Evolutionary conservation across 371 early-diverging fungal species (phyloP).

Genomic region (Coemansia sp.): DNA sequence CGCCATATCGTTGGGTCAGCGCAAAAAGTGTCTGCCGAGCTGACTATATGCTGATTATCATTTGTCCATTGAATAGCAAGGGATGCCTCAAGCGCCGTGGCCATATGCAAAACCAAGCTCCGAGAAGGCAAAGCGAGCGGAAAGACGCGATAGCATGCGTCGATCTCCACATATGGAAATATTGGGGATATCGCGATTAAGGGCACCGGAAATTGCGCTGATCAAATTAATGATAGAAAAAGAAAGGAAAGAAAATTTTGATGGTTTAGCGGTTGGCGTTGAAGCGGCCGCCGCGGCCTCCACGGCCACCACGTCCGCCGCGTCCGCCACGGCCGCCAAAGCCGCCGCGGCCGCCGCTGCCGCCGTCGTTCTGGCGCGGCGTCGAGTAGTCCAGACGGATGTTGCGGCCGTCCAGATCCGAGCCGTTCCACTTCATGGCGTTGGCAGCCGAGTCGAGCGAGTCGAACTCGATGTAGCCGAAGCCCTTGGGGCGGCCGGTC

Average conservation of each 20-base stretch:
- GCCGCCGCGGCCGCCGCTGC: conserved; percentile 26
- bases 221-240: background rate
- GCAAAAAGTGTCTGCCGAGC: too few species aligned
- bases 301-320: conserved; percentile 8
- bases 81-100: too few species aligned
- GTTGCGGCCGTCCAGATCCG: conserved; percentile 73
- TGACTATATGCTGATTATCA: too few species aligned
- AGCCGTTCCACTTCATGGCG: conserved; percentile 77
- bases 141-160: too few species aligned
- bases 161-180: too few species aligned
- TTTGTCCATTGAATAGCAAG: too few species aligned
- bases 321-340: conserved; percentile 23
- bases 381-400: conserved; percentile 45
- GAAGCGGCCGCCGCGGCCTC: conserved; percentile 18
- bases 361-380: conserved; percentile 12
- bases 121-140: too few species aligned
- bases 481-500: conserved; percentile 85
- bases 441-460: conserved; percentile 71
- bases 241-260: conserved; percentile 4
- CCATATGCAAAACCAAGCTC: too few species aligned
- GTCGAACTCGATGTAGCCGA: conserved; percentile 93
- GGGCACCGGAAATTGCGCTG: too few species aligned
- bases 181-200: too few species aligned
- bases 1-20: too few species aligned
- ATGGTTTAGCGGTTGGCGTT: conserved; percentile 15